phyloP scores from a whole-genome alignment of 1,284 basidiomycete species.

The Ustilago xerochloae region DNA sequence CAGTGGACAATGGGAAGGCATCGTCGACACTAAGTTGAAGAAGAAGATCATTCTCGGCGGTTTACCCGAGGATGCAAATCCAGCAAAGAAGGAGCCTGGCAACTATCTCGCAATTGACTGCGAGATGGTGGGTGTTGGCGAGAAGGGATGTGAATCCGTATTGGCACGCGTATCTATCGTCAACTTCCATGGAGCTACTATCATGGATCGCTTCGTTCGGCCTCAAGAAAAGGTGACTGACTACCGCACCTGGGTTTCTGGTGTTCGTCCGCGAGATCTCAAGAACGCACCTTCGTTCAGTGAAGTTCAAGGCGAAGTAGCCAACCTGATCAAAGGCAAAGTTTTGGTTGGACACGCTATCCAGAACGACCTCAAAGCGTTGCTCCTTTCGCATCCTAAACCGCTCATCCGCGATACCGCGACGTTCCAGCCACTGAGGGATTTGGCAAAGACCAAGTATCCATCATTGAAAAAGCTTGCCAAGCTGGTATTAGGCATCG shows the following conservation, averaged over 20 bases:
- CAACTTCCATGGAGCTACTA: constrained; percentile 84
- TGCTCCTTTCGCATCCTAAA: constrained; percentile 89
- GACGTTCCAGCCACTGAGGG: constrained; percentile 71
- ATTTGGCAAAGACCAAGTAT: constrained; percentile 74
- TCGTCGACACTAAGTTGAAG: constrained; percentile 50
- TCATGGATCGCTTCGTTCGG: constrained; percentile 86
- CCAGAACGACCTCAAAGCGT: constrained; percentile 87
- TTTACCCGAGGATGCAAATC: constrained; percentile 20
- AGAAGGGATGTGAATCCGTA: constrained; percentile 81
- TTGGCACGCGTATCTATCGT: constrained; percentile 91
- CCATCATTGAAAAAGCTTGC: constrained; percentile 84
- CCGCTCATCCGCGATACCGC: constrained; percentile 86
- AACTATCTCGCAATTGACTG: constrained; percentile 89
- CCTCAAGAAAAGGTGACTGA: constrained; percentile 91
- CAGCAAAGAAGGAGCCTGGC: constrained; percentile 71
- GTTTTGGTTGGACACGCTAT: constrained; percentile 94
- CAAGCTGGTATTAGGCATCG: constrained; percentile 81
- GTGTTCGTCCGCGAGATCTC: constrained; percentile 83
- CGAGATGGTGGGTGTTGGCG: constrained; percentile 96
- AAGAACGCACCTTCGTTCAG: constrained; percentile 78
- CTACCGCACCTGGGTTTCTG: constrained; percentile 91
- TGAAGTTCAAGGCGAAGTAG: constrained; percentile 83
- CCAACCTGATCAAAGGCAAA: constrained; percentile 80
- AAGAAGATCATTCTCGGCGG: constrained; percentile 55
- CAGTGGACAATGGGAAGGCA: constrained; percentile 54